Evolutionary conservation across 2,329 filamentous ascomycete species (phyloP), one percentile per base, ranked within the genome.

Genomic region (Pseudogymnoascus sp.): DNA sequence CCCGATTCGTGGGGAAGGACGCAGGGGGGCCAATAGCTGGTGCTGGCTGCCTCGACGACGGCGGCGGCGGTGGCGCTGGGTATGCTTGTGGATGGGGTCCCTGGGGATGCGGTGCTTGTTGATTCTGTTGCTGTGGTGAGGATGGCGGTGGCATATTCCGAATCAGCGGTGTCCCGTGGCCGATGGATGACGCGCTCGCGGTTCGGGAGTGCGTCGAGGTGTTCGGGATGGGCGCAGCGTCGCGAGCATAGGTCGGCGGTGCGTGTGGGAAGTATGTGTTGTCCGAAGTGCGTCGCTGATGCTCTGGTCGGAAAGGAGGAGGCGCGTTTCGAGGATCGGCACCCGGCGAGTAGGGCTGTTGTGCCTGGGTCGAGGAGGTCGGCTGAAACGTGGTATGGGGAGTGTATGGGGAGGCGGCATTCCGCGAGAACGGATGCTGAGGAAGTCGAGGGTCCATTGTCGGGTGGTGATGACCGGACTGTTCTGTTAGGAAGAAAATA

Each of bases 1-100:
- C 85, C 71, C 85, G 82, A 65, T 78, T 76, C 26, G 74, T 76
- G 61, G 75, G 74, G 67, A 82, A 82, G 0, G 76, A 71, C 5
- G 76, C 66, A 31, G 74, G 73, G 61, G 76, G 71, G 28, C 76
- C 71, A 26, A 71, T 75, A 23, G 78, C 70, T 53, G 76, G 70
- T 57, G 80, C 76, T 31, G 79, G 77, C 44, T 74, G 74, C 60
- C 80, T 77, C 44, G 76, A 74, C 44, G 76, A 74, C 17, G 66
- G 68, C 62, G 69, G 70, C 28, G 59, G 59, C 17, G 67, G 38
- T 44, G 40, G 36, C 47, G 26, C 69, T 7, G 67, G 69, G 63
- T 78, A 70, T 59, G 76, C 71, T 42, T 74, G 71, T 47, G 71
- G 65, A 60, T 70, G 73, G 26, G 61, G 63, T 61, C 75, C 74